phyloP scores from a whole-genome alignment of 2,329 filamentous ascomycete genomes.

The Arthrobotrys pseudoclavata region DNA sequence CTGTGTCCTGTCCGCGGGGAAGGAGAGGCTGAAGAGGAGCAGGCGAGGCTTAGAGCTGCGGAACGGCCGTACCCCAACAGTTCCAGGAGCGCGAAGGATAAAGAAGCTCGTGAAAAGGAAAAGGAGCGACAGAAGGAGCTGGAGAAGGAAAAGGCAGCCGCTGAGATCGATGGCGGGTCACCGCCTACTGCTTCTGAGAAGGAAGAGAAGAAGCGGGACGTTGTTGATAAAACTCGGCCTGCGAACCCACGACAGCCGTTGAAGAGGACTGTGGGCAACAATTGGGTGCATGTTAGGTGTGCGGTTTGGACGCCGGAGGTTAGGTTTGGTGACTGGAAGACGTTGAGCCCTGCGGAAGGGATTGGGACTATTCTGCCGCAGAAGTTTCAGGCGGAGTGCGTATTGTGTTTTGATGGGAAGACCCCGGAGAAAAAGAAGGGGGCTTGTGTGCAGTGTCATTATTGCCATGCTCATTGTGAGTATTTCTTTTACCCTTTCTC shows the following conservation, averaged over 20 bases:
- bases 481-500: slow-evolving; percentile 20
- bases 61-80: slow-evolving; percentile 72
- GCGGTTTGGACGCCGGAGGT: slow-evolving; percentile 93
- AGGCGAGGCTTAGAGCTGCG: slow-evolving; percentile 56
- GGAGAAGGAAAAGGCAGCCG: slow-evolving; percentile 81
- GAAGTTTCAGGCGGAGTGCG: slow-evolving; percentile 83
- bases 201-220: slow-evolving; percentile 68
- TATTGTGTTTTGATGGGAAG: slow-evolving; percentile 80
- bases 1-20: slow-evolving; percentile 81
- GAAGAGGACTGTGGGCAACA: slow-evolving; percentile 94
- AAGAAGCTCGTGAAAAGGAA: slow-evolving; percentile 91
- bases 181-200: slow-evolving; percentile 58
- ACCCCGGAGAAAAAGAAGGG: slow-evolving; percentile 69
- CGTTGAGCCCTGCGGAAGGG: slow-evolving; percentile 87
- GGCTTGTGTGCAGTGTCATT: slow-evolving; percentile 86
- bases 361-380: slow-evolving; percentile 83
- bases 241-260: slow-evolving; percentile 87
- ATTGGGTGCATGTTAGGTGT: slow-evolving; percentile 97
- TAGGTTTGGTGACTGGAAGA: slow-evolving; percentile 87
- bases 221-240: slow-evolving; percentile 83
- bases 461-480: slow-evolving; percentile 73
- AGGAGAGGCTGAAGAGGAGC: slow-evolving; percentile 72
- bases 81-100: slow-evolving; percentile 87
- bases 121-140: slow-evolving; percentile 68
- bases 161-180: slow-evolving; percentile 59